Base-by-base conservation (phyloP, 495 filamentous ascomycete genomes). In the Halenospora varia region DNA sequence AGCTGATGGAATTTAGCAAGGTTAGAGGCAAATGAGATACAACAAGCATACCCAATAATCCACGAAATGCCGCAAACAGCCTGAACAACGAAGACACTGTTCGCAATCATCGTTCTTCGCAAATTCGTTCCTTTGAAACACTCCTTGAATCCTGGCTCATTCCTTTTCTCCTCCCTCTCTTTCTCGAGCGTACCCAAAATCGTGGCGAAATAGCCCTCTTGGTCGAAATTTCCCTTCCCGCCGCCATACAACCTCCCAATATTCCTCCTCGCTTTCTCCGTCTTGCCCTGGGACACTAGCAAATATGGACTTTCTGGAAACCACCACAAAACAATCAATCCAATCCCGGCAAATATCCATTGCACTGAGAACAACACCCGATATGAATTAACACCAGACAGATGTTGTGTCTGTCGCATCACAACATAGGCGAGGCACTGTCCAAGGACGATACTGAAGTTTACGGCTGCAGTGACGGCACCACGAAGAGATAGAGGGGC, bases 401-500 rank as follows among this genome's bases (percentile, higher is more conserved):
- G 29, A 25, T 48, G 26, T 25, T 57, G 53, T 3, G 59, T 57
- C 42, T 56, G 53, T 1, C 48, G 59, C 26, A 57, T 49, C 6
- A 61, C 59, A 2, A 56, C 59, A 40, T 61, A 61, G 0, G 53
- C 59, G 2, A 61, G 47, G 22, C 53, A 57, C 66, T 92, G 89
- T 26, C 89, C 89, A 48, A 90, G 67, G 44, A 90, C 80, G 26
- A 61, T 61, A n/a, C 87, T 87, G 17, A 77, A 84, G 50, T 82
- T 88, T 9, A 86, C 89, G 8, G 87, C 80, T 3, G 85, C 80
- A 63, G 90, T 92, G 70, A 90, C 19, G 2, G 60, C 49, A 6
- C 60, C 60, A 50, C 60, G 55, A 19, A 62, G 45, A 2, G 48
- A 11, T 6, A 62, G 55, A 3, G 60, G 60, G 1, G 53, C 53